Evolutionary conservation across 352 stramenopile species (phyloP), one percentile per base, ranked within the genome.

Genomic region (Phytophthora fragariaefolia): DNA sequence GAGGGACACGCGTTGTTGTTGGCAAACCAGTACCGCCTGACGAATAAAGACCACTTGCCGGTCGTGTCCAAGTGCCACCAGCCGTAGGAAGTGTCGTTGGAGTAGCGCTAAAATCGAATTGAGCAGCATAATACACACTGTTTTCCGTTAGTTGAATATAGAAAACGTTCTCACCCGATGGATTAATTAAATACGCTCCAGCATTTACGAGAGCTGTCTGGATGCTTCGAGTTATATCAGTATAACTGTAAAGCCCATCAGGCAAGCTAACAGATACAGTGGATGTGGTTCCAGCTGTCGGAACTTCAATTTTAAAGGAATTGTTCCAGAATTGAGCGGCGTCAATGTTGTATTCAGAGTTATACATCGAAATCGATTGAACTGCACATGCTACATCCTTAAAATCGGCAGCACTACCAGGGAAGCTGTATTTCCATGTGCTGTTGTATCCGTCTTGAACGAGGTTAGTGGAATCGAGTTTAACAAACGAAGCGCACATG

Each of bases 281-380:
- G 4, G 54, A 56, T n/a, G 54, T 60, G 0, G 55, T 71, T 6
- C 3, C 55, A 28, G 38, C 55, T 1, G 60, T 68, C 1, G 60
- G 60, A 1, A 68, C 50, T 47, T 65, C 57, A 6, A 66, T 42
- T 38, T 53, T 66, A 15, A 59, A 66, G 0, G 26, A 17, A 18
- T 22, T 59, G 7, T 66, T 66, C 0, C 0, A 30, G 18, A 66
- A 66, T 2, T 58, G 47, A 22, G n/a, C 15, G 1, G 58, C 4
- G 5, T 66, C 58, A n/a, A 66, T 66, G 9, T 66, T 66, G 6
- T 59, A 66, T 28, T 58, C 48, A 4, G 20, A 49, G 18, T 57
- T 57, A 20, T 64, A 57, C 45, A 64, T 56, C 0, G 30, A 27
- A 17, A 64, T 64, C 7, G 26, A 49, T 59, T 66, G 58, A 18